Percentiles rank a stretch among this genome's conserved stretches.
phyloP scores from a whole-genome alignment of 208 protist genomes.

The Strigomonas galati region DNA sequence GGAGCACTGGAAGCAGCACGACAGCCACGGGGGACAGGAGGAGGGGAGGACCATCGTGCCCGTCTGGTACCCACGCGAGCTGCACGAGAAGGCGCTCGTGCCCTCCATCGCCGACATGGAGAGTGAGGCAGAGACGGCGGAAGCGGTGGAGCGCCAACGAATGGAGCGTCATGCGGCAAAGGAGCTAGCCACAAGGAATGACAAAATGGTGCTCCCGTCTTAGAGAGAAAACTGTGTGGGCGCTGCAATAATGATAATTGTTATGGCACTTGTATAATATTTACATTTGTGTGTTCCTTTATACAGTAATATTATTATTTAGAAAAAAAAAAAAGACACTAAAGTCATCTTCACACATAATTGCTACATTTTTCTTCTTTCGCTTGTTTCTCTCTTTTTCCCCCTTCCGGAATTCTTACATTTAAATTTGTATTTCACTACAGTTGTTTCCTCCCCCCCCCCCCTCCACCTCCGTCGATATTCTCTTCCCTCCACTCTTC shows the following conservation, averaged over 20 bases:
- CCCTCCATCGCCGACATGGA: conserved; percentile 13
- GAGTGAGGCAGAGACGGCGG: neutral
- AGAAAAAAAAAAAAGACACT: too few relatives aligned
- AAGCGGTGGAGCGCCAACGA: neutral
- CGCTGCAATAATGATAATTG: too few relatives aligned
- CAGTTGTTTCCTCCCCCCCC: too few relatives aligned
- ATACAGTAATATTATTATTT: too few relatives aligned
- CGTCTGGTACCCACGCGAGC: conserved; percentile 71
- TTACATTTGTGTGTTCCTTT: too few relatives aligned
- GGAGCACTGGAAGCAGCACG: conserved; percentile 45
- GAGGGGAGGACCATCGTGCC: conserved; percentile 18
- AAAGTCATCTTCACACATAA: too few relatives aligned
- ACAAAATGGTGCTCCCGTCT: neutral
- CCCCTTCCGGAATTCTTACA: neutral
- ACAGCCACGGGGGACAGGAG: conserved; percentile 4
- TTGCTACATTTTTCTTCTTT: too few relatives aligned
- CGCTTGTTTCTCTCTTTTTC: neutral
- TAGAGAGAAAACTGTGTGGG: neutral
- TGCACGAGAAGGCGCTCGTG: conserved; percentile 55
- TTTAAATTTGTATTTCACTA: neutral
- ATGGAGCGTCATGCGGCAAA: neutral
- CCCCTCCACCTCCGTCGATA: too few relatives aligned
- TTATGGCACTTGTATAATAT: neutral
- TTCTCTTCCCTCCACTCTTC: too few relatives aligned
- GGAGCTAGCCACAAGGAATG: neutral